Evolutionary conservation across 2,329 filamentous ascomycete species (phyloP).

Genomic region (Xylaria polymorpha): DNA sequence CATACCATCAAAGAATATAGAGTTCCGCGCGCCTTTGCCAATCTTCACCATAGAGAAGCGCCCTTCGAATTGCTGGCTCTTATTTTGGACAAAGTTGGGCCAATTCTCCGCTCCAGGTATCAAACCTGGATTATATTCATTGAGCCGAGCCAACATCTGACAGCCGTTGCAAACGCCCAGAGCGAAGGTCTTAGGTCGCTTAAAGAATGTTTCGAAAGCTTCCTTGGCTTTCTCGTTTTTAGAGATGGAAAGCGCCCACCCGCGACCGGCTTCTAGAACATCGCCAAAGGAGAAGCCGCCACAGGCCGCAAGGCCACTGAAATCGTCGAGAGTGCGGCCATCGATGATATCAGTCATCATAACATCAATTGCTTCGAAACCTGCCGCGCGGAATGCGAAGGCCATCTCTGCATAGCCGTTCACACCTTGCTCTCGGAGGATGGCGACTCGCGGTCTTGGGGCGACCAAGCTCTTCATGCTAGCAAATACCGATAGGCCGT

Average conservation of each 20-base stretch:
- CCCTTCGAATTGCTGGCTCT: conserved; percentile 89
- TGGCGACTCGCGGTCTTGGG: conserved; percentile 77
- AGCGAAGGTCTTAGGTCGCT: conserved; percentile 87
- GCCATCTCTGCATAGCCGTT: conserved; percentile 98
- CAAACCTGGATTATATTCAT: conserved; percentile 87
- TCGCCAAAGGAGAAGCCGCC: conserved; percentile 92
- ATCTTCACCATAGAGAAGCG: conserved; percentile 88
- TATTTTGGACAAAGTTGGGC: conserved; percentile 71
- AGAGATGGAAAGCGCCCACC: conserved; percentile 94
- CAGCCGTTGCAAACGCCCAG: conserved; percentile 98
- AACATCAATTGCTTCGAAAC: conserved; percentile 91
- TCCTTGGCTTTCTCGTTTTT: conserved; percentile 80
- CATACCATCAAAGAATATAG: conserved; percentile 95
- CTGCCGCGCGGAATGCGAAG: conserved; percentile 90
- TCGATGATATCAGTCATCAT: conserved; percentile 95
- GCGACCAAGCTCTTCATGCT: conserved; percentile 66
- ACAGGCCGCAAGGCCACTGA: conserved; percentile 91
- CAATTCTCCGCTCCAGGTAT: conserved; percentile 82
- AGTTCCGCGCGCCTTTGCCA: conserved; percentile 69
- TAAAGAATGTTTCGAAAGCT: conserved; percentile 88
- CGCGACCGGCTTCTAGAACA: conserved; percentile 91
- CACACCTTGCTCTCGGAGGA: conserved; percentile 93
- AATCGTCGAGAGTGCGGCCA: conserved; percentile 81
- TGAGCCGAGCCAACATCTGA: conserved; percentile 89
- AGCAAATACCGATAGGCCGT: conserved; percentile 75